These are phyloP conservation scores for Debaryomyces hansenii DNA, from an alignment of 805 yeast genomes.

Conservation along the genomic window DNA sequence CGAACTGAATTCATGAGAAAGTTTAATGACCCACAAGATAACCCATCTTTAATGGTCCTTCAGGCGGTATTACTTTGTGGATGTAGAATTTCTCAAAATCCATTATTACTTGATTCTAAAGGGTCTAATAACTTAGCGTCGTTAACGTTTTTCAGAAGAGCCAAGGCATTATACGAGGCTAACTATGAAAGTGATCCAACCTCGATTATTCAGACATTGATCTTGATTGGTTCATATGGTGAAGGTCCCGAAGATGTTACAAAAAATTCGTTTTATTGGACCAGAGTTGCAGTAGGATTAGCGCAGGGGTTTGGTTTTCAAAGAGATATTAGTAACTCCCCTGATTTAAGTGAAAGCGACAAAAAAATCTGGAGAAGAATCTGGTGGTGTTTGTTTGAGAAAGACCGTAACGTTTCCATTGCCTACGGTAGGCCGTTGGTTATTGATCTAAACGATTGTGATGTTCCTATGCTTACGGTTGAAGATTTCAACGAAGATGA, in stretches of 20 bases:
- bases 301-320: constrained; percentile 82
- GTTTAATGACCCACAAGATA: constrained; percentile 54
- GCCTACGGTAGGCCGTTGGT: constrained; percentile 74
- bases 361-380: constrained; percentile 60
- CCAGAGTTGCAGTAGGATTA: constrained; percentile 63
- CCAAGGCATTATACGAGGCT: constrained; percentile 72
- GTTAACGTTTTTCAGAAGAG: constrained; percentile 60
- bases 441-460: constrained; percentile 72
- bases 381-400: constrained; percentile 77
- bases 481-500: constrained; percentile 63
- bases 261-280: constrained; percentile 68
- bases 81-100: constrained; percentile 57
- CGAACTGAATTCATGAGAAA: constrained; percentile 58
- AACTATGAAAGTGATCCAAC: constrained; percentile 67
- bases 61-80: constrained; percentile 73
- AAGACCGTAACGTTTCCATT: constrained; percentile 67
- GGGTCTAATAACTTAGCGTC: constrained; percentile 54
- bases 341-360: constrained; percentile 37
- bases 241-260: constrained; percentile 72
- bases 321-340: constrained; percentile 47
- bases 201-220: constrained; percentile 58
- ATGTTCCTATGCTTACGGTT: constrained; percentile 67
- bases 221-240: constrained; percentile 68
- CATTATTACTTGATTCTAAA: constrained; percentile 48
- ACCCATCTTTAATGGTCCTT: constrained; percentile 63